phyloP scores from a whole-genome alignment of 768 basidiomycete genomes.

The Lentinus brumalis region DNA sequence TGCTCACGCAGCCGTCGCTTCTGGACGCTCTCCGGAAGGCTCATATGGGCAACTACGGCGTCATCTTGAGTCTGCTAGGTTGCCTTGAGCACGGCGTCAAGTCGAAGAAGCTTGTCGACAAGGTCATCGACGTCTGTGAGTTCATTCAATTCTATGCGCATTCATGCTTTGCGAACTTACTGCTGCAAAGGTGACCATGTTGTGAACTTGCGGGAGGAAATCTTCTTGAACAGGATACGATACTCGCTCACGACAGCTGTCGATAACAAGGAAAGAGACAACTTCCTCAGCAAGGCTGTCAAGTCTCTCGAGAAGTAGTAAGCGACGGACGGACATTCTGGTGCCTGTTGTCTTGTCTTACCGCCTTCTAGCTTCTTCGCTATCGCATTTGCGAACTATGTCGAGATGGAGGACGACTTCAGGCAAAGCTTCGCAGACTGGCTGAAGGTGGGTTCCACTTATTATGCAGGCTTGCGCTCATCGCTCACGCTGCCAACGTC shows the following conservation, averaged over 20 bases:
- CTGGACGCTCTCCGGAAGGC: conserved; percentile 89
- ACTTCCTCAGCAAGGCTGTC: conserved; percentile 62
- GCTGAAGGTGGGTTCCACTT: conserved; percentile 62
- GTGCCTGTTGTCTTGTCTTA: neutral
- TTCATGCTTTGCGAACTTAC: neutral
- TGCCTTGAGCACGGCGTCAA: conserved; percentile 84
- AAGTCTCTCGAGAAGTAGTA: conserved; percentile 90
- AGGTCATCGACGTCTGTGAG: conserved; percentile 77
- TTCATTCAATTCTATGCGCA: conserved; percentile 12
- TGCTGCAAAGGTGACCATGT: conserved; percentile 79
- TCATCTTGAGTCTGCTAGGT: conserved; percentile 91
- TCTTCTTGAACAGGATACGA: conserved; percentile 78
- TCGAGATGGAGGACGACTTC: conserved; percentile 63
- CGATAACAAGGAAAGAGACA: conserved; percentile 53
- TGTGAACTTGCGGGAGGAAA: conserved; percentile 87
- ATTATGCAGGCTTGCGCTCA: neutral
- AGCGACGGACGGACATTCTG: conserved; percentile 26
- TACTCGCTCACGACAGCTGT: conserved; percentile 83
- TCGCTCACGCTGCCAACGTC: neutral
- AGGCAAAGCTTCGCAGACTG: conserved; percentile 79
- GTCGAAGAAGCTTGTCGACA: conserved; percentile 89
- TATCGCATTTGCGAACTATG: conserved; percentile 90
- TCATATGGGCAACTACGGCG: conserved; percentile 88
- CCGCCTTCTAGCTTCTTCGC: conserved; percentile 74
- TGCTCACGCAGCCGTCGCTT: conserved; percentile 77